These are phyloP conservation scores for Hymenoscyphus albidus DNA, from an alignment of 2,329 filamentous ascomycete species.

Conservation along the genomic window DNA sequence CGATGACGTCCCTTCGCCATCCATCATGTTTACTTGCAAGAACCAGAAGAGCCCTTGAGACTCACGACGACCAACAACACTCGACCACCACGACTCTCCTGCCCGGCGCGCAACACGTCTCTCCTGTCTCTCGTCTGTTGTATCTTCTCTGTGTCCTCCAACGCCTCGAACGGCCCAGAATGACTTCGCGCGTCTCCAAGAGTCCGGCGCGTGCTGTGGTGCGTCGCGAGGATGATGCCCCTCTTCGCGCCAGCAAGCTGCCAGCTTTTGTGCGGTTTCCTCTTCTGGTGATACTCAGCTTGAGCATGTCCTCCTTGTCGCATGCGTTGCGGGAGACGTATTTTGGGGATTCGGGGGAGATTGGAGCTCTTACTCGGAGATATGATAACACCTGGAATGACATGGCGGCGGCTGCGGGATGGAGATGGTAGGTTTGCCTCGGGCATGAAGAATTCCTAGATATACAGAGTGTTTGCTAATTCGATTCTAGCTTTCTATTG, in stretches of 20 bases:
- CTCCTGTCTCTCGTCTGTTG: not conserved
- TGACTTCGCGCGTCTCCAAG: not conserved
- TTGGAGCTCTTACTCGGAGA: constrained; percentile 65
- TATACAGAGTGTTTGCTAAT: constrained; percentile 8
- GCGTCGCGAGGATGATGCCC: constrained; percentile 16
- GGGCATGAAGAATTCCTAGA: constrained; percentile 38
- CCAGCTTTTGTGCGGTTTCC: constrained; percentile 49
- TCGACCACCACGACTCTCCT: not conserved
- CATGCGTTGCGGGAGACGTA: constrained; percentile 57
- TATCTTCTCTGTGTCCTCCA: not conserved
- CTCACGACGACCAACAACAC: not conserved
- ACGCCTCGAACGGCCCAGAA: not conserved
- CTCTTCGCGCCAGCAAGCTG: constrained; percentile 33
- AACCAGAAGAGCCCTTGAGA: not conserved
- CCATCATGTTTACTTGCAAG: not conserved
- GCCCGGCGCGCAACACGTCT: not conserved
- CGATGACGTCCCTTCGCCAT: too few species aligned
- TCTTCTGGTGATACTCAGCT: constrained; percentile 49
- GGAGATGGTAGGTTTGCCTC: constrained; percentile 49
- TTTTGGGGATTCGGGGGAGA: constrained; percentile 41
- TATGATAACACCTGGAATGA: constrained; percentile 59
- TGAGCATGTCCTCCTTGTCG: constrained; percentile 60
- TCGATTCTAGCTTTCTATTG: constrained; percentile 61
- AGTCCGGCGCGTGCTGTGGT: not conserved
- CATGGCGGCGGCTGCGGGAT: constrained; percentile 49